Percentiles rank a stretch among this genome's conserved stretches.
Conservation (phyloP, 495 filamentous ascomycete species). For the Wilcoxina mikolae region DNA sequence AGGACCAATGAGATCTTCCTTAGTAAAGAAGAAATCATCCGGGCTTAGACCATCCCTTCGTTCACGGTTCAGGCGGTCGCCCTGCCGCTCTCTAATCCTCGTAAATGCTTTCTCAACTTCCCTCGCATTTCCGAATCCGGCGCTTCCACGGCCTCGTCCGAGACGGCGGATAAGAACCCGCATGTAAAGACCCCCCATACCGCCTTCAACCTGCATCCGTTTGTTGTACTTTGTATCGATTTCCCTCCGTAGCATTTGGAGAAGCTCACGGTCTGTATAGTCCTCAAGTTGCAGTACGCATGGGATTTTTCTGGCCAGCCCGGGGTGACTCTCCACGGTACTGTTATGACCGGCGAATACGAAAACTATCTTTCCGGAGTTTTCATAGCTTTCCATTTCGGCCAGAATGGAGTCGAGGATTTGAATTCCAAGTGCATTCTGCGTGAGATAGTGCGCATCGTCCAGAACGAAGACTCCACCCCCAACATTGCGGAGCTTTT, state of each 20-base stretch:
- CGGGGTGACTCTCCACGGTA: conserved; percentile 66
- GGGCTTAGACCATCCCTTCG: conserved; percentile 22
- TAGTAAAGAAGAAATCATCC: conserved; percentile 36
- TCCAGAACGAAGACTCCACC: conserved; percentile 55
- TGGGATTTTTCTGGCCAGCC: conserved; percentile 59
- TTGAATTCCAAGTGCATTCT: conserved; percentile 33
- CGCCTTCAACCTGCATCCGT: conserved; percentile 46
- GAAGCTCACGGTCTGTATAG: conserved; percentile 37
- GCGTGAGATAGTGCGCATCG: conserved; percentile 56
- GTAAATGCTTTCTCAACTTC: conserved; percentile 48
- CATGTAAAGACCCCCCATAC: conserved; percentile 46
- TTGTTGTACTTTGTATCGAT: conserved; percentile 37
- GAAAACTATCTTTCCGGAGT: conserved; percentile 57
- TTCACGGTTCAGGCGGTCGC: conserved; percentile 37
- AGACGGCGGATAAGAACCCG: conserved; percentile 49
- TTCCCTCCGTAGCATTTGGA: conserved; percentile 31
- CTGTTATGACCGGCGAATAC: conserved; percentile 60
- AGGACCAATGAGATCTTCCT: conserved; percentile 52
- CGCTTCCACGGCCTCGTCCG: conserved; percentile 44
- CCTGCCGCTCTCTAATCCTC: conserved; percentile 43
- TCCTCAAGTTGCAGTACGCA: conserved; percentile 40
- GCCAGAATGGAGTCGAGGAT: conserved; percentile 60
- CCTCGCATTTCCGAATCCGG: conserved; percentile 56
- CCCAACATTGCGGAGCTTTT: conserved; percentile 39
- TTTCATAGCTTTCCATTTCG: conserved; percentile 59